Conservation (phyloP, 192 early-diverging fungal species). For the Blastocladiella britannica region DNA sequence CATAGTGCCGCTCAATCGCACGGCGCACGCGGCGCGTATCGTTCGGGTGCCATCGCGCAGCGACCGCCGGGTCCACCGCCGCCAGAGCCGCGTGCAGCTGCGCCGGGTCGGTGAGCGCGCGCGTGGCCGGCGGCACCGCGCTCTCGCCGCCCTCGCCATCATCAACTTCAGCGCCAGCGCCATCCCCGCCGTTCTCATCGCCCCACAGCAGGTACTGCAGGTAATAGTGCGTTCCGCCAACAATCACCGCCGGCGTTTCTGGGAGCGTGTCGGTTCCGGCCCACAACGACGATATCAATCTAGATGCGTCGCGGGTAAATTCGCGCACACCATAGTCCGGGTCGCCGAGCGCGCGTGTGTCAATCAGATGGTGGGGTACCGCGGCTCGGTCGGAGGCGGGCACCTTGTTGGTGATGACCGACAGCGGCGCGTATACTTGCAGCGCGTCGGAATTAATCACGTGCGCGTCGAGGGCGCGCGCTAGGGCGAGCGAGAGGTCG, state of each 20-base stretch:
- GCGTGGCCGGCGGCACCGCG: conserved; percentile 6
- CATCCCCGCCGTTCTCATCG: conserved; percentile 10
- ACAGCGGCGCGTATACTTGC: conserved; percentile 82
- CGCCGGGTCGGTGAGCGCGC: conserved; percentile 15
- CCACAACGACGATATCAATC: too few relatives aligned
- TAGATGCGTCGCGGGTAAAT: conserved; percentile 55
- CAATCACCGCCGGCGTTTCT: conserved; percentile 56
- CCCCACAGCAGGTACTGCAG: conserved; percentile 74
- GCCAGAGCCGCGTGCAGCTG: conserved; percentile 46
- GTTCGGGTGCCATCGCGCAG: conserved; percentile 70
- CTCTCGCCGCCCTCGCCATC: conserved; percentile 6
- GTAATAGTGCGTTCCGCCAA: conserved; percentile 95
- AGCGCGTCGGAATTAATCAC: conserved; percentile 89
- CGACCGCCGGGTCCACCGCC: conserved; percentile 64
- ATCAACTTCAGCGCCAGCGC: conserved; percentile 4
- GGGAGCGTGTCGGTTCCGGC: conserved; percentile 50
- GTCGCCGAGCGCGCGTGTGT: conserved; percentile 37
- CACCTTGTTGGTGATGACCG: conserved; percentile 91
- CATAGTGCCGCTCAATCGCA: conserved; percentile 33
- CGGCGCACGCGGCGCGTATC: conserved; percentile 70
- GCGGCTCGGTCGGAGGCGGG: conserved; percentile 39
- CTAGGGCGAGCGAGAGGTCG: conserved; percentile 71
- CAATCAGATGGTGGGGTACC: conserved; percentile 70
- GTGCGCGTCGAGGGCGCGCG: conserved; percentile 58
- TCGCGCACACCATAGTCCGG: conserved; percentile 72